Conservation (phyloP, 257 asterid species). For the Solanum chiquidenum region DNA sequence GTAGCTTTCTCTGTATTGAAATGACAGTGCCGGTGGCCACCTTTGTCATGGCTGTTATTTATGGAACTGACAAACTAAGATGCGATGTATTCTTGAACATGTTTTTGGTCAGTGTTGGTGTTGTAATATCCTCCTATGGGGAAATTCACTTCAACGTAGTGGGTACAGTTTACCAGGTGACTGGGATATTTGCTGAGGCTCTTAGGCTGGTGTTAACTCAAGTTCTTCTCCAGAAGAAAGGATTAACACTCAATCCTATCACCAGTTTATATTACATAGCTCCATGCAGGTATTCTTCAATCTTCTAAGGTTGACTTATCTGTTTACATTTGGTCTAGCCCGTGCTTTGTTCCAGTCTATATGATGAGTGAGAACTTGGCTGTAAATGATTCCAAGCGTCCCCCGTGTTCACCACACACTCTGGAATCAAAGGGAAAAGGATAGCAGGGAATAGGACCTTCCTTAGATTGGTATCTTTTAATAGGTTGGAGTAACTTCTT, state of each 20-base stretch:
- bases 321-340: neutral
- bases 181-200: slow-evolving; percentile 97
- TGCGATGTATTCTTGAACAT: slow-evolving; percentile 82
- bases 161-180: slow-evolving; percentile 95
- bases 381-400: neutral
- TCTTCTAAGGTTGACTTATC: slow-evolving; percentile 1
- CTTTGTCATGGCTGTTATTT: slow-evolving; percentile 81
- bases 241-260: slow-evolving; percentile 85
- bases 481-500: neutral
- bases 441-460: neutral
- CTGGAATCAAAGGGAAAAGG: neutral
- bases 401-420: neutral
- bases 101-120: slow-evolving; percentile 91
- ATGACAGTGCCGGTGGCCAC: slow-evolving; percentile 99
- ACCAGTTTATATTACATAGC: slow-evolving; percentile 97
- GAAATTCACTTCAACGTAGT: slow-evolving; percentile 92
- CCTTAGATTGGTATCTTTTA: neutral
- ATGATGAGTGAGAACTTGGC: neutral
- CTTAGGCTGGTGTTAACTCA: slow-evolving; percentile 94
- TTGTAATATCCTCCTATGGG: slow-evolving; percentile 90
- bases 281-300: slow-evolving; percentile 82
- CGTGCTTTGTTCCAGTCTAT: neutral
- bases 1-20: neutral
- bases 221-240: slow-evolving; percentile 93
- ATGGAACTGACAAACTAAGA: slow-evolving; percentile 89